Evolutionary conservation across 805 yeast species (phyloP).

Genomic region (Starmera quercuum): DNA sequence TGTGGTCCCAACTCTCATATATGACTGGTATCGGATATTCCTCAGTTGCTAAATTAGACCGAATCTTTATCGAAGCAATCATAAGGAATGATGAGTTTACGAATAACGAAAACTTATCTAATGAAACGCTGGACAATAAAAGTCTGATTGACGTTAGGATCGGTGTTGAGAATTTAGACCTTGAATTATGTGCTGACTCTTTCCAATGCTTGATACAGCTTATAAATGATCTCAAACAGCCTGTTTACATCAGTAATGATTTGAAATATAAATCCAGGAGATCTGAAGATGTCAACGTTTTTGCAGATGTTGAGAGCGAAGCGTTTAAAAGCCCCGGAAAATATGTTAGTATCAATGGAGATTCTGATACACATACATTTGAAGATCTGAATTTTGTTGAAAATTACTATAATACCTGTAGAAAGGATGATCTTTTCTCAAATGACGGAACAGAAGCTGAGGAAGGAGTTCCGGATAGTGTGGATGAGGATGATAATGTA

Average conservation of each 20-base stretch:
- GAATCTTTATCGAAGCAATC: slow-evolving; percentile 27
- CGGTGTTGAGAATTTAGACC: slow-evolving; percentile 36
- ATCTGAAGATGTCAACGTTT: slow-evolving; percentile 26
- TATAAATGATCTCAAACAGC: slow-evolving; percentile 64
- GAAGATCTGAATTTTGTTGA: slow-evolving; percentile 6
- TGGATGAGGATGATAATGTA: slow-evolving; percentile 1
- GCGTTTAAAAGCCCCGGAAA: slow-evolving; percentile 14
- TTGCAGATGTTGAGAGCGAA: slow-evolving; percentile 30
- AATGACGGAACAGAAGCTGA: background rate
- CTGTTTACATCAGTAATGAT: slow-evolving; percentile 50
- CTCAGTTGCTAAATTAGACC: slow-evolving; percentile 39
- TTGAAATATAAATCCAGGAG: slow-evolving; percentile 43
- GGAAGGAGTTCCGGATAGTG: background rate
- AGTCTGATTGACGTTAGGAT: slow-evolving; percentile 35
- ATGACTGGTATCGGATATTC: slow-evolving; percentile 43
- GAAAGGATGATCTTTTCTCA: background rate
- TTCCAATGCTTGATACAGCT: slow-evolving; percentile 62
- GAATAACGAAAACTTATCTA: slow-evolving; percentile 1
- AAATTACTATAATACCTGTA: slow-evolving; percentile 4
- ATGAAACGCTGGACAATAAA: slow-evolving; percentile 5
- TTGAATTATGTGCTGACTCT: slow-evolving; percentile 80
- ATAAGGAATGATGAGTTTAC: slow-evolving; percentile 1
- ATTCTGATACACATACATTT: background rate
- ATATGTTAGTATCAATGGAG: background rate
- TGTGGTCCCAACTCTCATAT: slow-evolving; percentile 34